phyloP scores from a whole-genome alignment of 768 basidiomycete species.

The Clathrus columnatus region DNA sequence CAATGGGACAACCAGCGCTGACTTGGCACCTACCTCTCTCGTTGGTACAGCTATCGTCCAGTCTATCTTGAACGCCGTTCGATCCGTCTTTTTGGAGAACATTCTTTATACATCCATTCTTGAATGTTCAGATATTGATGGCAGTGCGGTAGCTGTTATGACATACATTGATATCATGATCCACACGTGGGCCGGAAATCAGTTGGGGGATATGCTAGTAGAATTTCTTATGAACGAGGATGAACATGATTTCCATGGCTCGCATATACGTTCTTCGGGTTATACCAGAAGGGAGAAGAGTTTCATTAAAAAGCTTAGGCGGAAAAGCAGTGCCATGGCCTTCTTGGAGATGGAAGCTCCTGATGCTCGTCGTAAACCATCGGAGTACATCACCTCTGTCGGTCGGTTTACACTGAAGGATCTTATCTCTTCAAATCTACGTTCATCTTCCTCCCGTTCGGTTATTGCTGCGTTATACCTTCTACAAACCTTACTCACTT shows the following conservation, averaged over 20 bases:
- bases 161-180: conserved; percentile 90
- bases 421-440: conserved; percentile 69
- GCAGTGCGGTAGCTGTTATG: conserved; percentile 94
- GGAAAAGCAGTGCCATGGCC: conserved; percentile 87
- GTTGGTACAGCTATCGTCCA: conserved; percentile 78
- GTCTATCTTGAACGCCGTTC: conserved; percentile 74
- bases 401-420: conserved; percentile 91
- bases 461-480: conserved; percentile 74
- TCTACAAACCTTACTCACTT: conserved; percentile 61
- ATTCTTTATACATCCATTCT: conserved; percentile 88
- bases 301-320: conserved; percentile 39
- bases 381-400: conserved; percentile 80
- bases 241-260: conserved; percentile 49
- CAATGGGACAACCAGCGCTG: conserved; percentile 37
- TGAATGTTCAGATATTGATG: conserved; percentile 87
- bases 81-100: conserved; percentile 83
- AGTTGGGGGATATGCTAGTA: conserved; percentile 61
- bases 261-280: conserved; percentile 27
- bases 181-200: conserved; percentile 59
- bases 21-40: conserved; percentile 49
- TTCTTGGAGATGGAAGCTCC: conserved; percentile 81
- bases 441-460: conserved; percentile 55
- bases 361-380: conserved; percentile 48
- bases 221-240: conserved; percentile 81
- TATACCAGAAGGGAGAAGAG: conserved; percentile 17